phyloP scores from a whole-genome alignment of 495 filamentous ascomycete species.

The Astrocystis sublimbata region DNA sequence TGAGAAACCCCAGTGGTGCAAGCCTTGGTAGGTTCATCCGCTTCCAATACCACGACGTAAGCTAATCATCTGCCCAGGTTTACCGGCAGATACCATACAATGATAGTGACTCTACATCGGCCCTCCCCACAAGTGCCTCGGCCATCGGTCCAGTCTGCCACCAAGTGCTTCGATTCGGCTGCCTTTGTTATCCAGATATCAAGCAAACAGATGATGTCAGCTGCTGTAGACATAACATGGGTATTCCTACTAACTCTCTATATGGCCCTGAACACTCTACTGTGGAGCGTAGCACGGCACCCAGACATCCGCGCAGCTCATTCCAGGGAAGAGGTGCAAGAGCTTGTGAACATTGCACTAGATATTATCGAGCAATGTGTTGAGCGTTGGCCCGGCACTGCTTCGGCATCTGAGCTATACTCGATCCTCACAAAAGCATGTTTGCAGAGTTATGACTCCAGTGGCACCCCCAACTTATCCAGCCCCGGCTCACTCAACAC shows the following conservation, averaged over 20 bases:
- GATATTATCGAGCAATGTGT: slow-evolving; percentile 73
- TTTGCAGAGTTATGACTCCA: slow-evolving; percentile 73
- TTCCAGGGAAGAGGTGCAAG: slow-evolving; percentile 67
- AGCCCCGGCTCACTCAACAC: slow-evolving; percentile 64
- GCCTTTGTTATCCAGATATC: slow-evolving; percentile 77
- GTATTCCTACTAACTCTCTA: slow-evolving; percentile 85
- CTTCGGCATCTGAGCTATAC: slow-evolving; percentile 80
- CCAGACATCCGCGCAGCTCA: slow-evolving; percentile 73
- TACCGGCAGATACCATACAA: slow-evolving; percentile 72
- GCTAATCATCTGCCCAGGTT: slow-evolving; percentile 58
- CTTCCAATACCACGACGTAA: neutral
- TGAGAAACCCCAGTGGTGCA: slow-evolving; percentile 49
- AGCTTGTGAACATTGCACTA: slow-evolving; percentile 67
- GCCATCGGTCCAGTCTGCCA: slow-evolving; percentile 71
- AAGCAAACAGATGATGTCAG: slow-evolving; percentile 69
- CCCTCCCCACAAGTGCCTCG: slow-evolving; percentile 89
- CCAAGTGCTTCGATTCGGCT: slow-evolving; percentile 78
- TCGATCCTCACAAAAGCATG: slow-evolving; percentile 76
- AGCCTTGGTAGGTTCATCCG: slow-evolving; percentile 45
- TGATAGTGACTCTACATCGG: slow-evolving; percentile 79
- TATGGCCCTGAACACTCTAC: slow-evolving; percentile 80
- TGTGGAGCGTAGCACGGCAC: slow-evolving; percentile 82
- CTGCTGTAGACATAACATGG: slow-evolving; percentile 84
- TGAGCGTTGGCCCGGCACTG: slow-evolving; percentile 85
- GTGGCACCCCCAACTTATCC: slow-evolving; percentile 50